Conservation (phyloP, 768 basidiomycete species). For the Coprinopsis sp. region DNA sequence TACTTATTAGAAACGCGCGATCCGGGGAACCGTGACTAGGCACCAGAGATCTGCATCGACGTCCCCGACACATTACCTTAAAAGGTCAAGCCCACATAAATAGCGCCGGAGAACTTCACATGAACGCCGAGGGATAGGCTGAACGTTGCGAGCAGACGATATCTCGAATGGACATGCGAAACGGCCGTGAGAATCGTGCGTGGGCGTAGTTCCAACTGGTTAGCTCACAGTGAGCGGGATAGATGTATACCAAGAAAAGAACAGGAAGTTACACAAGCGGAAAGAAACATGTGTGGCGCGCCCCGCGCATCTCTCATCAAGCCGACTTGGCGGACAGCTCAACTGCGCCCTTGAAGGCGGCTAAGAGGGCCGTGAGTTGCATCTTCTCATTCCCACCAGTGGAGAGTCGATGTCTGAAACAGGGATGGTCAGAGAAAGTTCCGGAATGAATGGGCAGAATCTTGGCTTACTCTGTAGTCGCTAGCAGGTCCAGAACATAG, state of each 20-base stretch:
- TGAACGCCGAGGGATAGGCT: too few species aligned
- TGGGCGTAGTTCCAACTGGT: too few species aligned
- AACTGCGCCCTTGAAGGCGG: slow-evolving; percentile 90
- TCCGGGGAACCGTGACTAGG: too few species aligned
- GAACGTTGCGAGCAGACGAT: too few species aligned
- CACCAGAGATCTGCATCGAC: too few species aligned
- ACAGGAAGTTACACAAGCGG: slow-evolving; percentile 1
- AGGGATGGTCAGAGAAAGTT: background rate
- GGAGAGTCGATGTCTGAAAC: slow-evolving; percentile 79
- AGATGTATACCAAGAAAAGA: background rate
- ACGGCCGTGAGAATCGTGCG: too few species aligned
- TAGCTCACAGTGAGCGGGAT: too few species aligned
- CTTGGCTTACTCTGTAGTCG: slow-evolving; percentile 84
- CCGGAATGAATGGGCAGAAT: background rate
- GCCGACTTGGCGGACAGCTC: slow-evolving; percentile 56
- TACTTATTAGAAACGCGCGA: too few species aligned
- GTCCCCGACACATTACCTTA: too few species aligned
- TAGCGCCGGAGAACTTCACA: too few species aligned
- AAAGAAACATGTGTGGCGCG: background rate
- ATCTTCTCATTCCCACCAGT: slow-evolving; percentile 93
- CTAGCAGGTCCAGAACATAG: slow-evolving; percentile 88
- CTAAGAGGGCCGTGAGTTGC: slow-evolving; percentile 86
- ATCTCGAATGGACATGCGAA: too few species aligned
- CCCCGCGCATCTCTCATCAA: slow-evolving; percentile 9
- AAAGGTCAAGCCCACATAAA: too few species aligned